Evolutionary conservation across 106 monocot genomes (phyloP), one percentile per base, ranked within the genome.

Genomic region (Posidonia australis): DNA sequence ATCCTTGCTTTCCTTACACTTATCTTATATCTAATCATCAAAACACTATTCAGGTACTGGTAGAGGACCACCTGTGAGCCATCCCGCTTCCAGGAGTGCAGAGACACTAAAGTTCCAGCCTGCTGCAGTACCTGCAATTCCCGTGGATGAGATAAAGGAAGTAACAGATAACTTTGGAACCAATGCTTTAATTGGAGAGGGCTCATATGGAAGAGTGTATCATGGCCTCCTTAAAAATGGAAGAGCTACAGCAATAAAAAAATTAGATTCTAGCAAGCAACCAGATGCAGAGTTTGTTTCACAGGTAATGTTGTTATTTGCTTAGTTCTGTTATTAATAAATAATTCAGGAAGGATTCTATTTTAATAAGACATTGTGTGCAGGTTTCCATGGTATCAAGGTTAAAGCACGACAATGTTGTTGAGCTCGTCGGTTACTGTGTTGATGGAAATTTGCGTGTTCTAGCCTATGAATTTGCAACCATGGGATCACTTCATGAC

Each of bases 401-500:
- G 53, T 60, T 75, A 59, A 67, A 68, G 44, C 74, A 75, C 52
- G 74, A 67, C 43, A 75, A 75, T 62, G 59, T 68, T 18, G 25
- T 75, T 51, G 74, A 75, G 67, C 43, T 75, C 13, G 21, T 75
- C 62, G 74, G 74, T 27, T 75, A 67, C 62, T 75, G 67, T 30
- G 28, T 68, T 62, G 67, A 75, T 61, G 74, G 67, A 44, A 61
- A 27, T 41, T 29, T 74, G 12, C 67, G 74, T 61, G 52, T 67
- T 41, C 74, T 74, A 58, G 74, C 60, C 2, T 74, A 74, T 51
- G 74, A 74, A 23, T 74, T 29, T 67, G 74, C 74, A 36, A 73
- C 73, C 13, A 74, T 66, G 74, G 74, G 74, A 66, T 74, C 74
- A 27, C 74, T 75, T 52, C 74, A 75, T 53, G 74, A 75, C 59